Base-by-base conservation (phyloP, 306 rosid species). In the Rosa multiflora region DNA sequence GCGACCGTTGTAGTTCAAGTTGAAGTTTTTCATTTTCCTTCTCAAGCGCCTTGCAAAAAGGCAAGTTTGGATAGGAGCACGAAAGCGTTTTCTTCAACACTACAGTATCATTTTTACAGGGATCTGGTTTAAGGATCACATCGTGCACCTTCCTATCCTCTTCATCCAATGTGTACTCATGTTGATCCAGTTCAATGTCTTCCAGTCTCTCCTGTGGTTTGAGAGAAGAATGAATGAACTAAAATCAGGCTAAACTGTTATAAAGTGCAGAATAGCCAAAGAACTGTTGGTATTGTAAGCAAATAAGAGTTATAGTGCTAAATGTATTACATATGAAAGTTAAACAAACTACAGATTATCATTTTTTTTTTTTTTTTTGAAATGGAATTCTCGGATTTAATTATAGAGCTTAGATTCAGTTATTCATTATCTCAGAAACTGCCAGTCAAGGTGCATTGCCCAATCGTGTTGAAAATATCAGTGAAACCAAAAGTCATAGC, bases 11-110 rank as follows among this genome's bases (percentile, higher is more conserved):
- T 48, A 96, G 91, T 89, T 96, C 99, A 61, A 91, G 82, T 69
- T 90, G 91, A 82, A 96, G 99, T 84, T 93, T 96, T 87, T 96
- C 97, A 75, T 87, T 96, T 88, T 96, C 99, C 78, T 90, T 93
- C 78, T 81, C 84, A 63, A 96, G 90, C 4, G 98, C 99, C 82
- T 89, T 85, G 71, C 85, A 83, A 78, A 96, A 93, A 76, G 94
- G 86, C 86, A 91, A 87, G 73, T 96, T 89, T 4, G 99, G 99
- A 75, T 96, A 96, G 18, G 99, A 96, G 73, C 93, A 91, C 1
- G 99, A 96, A 63, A 96, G 98, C 76, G 92, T 88, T 90, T 96
- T 93, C 90, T 96, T 89, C 89, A 96, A 83, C 86, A 87, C 88
- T 32, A 88, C 88, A 67, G 98, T 67, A 71, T 90, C 97, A 43